Evolutionary conservation across 164 flowering plant species (phyloP).

Genomic region (Akebia trifoliata): DNA sequence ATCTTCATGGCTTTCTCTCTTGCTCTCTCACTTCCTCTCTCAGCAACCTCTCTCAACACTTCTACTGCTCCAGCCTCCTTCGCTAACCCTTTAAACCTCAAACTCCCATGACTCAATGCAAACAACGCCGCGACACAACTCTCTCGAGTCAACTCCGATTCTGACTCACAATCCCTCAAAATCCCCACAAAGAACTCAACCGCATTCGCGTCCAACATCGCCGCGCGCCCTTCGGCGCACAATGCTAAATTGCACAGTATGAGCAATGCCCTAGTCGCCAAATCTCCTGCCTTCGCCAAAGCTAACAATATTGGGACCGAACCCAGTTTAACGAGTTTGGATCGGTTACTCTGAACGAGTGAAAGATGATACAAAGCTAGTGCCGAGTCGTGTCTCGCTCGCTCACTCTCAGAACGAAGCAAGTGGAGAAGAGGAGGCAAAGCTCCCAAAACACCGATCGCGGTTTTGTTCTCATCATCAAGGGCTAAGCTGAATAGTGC

Average conservation of each 20-base stretch:
- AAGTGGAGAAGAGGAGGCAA: conserved; percentile 69
- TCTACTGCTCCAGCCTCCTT: conserved; percentile 74
- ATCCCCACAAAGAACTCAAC: conserved; percentile 55
- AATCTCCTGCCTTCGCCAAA: conserved; percentile 30
- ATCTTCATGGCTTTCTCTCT: conserved; percentile 68
- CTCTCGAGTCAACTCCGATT: conserved; percentile 54
- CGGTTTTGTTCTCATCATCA: conserved; percentile 83
- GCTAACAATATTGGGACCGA: conserved; percentile 48
- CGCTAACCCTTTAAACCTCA: conserved; percentile 80
- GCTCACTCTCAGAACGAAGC: conserved; percentile 56
- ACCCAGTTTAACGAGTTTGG: conserved; percentile 66
- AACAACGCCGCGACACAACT: conserved; percentile 69
- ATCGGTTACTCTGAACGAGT: conserved; percentile 61
- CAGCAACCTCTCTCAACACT: conserved; percentile 58
- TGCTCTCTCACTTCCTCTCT: conserved; percentile 56
- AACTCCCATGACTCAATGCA: conserved; percentile 63
- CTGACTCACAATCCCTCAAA: conserved; percentile 32
- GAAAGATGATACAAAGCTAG: conserved; percentile 78
- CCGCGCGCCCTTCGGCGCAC: conserved; percentile 62
- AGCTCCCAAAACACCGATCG: conserved; percentile 91
- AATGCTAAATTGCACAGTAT: conserved; percentile 72
- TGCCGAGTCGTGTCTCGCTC: conserved; percentile 81
- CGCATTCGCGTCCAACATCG: conserved; percentile 79
- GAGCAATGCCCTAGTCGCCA: conserved; percentile 47
- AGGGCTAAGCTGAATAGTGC: conserved; percentile 82